These are phyloP conservation scores for Aegilops longissima DNA, from an alignment of 176 grass and related monocot species.

Conservation along the genomic window DNA sequence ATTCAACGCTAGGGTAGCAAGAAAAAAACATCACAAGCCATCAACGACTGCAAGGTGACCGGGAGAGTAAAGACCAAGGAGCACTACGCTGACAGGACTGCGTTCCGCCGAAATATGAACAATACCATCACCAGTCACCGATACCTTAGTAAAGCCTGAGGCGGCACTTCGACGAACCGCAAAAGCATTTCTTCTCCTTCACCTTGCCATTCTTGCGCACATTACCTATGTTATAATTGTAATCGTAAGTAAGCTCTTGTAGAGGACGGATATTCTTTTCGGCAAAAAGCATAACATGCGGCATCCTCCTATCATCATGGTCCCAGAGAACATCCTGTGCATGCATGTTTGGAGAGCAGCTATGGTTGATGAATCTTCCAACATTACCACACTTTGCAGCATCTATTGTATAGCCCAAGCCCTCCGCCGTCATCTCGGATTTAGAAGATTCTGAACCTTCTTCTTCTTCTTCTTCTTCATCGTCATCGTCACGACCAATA, in stretches of 20 bases:
- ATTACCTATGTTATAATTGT: conserved; percentile 56
- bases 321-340: conserved; percentile 77
- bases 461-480: not conserved
- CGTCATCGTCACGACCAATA: conserved; percentile 50
- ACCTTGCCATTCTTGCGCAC: conserved; percentile 41
- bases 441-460: conserved; percentile 36
- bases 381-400: conserved; percentile 56
- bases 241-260: conserved; percentile 74
- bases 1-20: not conserved
- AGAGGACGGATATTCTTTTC: conserved; percentile 60
- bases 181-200: conserved; percentile 31
- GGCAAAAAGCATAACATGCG: conserved; percentile 69
- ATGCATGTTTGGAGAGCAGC: conserved; percentile 73
- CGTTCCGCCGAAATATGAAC: not conserved
- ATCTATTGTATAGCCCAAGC: conserved; percentile 63
- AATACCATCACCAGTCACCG: not conserved
- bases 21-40: not conserved
- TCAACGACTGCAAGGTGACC: not conserved
- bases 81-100: not conserved
- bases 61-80: not conserved
- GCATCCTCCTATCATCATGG: conserved; percentile 54
- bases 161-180: conserved; percentile 34
- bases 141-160: conserved; percentile 43
- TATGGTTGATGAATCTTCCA: conserved; percentile 78
- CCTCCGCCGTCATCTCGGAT: conserved; percentile 14